A percentile compares a stretch with the other conserved stretches of the same genome.
These are phyloP conservation scores for Starmerella khaoyaiensis DNA, from an alignment of 805 yeast species.

Conservation along the genomic window DNA sequence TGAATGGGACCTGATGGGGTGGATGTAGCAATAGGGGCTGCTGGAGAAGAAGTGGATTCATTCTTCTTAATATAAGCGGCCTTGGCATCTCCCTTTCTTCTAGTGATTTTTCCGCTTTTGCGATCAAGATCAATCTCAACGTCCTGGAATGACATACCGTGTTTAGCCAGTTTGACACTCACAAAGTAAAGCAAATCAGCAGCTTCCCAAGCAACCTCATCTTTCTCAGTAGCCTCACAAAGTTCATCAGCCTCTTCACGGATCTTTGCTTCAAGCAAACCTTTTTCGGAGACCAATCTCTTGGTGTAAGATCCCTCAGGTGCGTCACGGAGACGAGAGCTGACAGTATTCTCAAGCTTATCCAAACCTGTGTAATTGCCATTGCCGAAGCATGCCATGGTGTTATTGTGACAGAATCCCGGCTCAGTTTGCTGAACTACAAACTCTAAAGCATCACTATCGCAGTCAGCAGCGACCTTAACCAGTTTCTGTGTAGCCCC, in stretches of 20 bases:
- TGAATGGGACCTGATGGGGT: constrained; percentile 13
- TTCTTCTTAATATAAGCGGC: constrained; percentile 1
- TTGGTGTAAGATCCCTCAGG: constrained; percentile 93
- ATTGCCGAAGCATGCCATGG: constrained; percentile 55
- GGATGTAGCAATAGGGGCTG: not conserved
- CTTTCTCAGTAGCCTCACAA: constrained; percentile 59
- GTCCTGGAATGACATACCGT: constrained; percentile 68
- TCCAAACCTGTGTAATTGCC: constrained; percentile 55
- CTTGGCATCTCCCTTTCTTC: constrained; percentile 95
- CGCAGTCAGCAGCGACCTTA: constrained; percentile 69
- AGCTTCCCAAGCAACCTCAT: constrained; percentile 88
- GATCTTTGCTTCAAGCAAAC: constrained; percentile 65
- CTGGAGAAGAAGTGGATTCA: not conserved
- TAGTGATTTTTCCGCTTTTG: constrained; percentile 73
- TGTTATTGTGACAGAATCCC: constrained; percentile 86
- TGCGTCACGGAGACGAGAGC: constrained; percentile 50
- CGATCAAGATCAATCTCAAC: constrained; percentile 73
- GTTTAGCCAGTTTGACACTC: constrained; percentile 48
- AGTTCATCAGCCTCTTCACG: constrained; percentile 94
- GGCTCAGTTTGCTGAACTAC: constrained; percentile 72
- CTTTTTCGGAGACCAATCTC: constrained; percentile 68
- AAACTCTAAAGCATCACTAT: constrained; percentile 79
- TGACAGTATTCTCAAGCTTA: constrained; percentile 53
- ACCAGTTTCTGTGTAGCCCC: constrained; percentile 81
- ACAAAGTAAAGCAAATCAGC: constrained; percentile 77